Evolutionary conservation across 176 grass and related monocot genomes (phyloP), one percentile per base, ranked within the genome.

Genomic region (Carex littledalei): DNA sequence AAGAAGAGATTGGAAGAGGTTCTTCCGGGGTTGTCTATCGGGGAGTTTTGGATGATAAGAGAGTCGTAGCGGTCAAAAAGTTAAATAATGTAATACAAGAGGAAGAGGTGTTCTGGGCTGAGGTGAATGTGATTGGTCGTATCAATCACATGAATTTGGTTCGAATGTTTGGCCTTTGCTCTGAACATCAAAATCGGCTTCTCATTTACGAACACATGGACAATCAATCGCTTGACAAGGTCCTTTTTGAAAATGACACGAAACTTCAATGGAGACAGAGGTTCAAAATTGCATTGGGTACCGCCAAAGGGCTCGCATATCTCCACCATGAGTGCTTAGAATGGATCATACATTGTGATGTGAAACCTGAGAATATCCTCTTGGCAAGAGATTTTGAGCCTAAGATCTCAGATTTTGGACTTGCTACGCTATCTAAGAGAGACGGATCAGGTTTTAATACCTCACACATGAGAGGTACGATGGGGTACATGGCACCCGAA

Each of bases 251-350:
- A n/a, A 24, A 90, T 58, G 78, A 89, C 31, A 78, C 18, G 58
- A 22, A 84, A 53, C 84, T 91, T 37, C 85, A 86, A 31, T 96
- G 94, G 94, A 90, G 67, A 32, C 75, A 93, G 8, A 74, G 91
- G 67, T 96, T 92, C 76, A 96, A 91, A 86, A 93, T 93, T 84
- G 94, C 94, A 50, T 43, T 89, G 5, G 91, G 89, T 66, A 71
- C 72, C 1, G 94, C 94, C 12, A 93, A 81, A 79, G 94, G 89
- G 1, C 77, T 96, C 21, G 84, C 91, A 9, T 96, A 96, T 83
- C 89, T 96, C 55, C 94, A 96, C 75, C 94, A 96, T 63, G 94
- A 93, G 69, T 96, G 91, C 63, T 84, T 96, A 57, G 94, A 96
- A 55, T 93, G 94, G 91, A 75, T 96, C 8, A 85, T 96, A 81